A percentile compares a stretch with the other conserved stretches of the same genome.
Conservation (phyloP, 345 rosid species). For the Carallia brachiata region DNA sequence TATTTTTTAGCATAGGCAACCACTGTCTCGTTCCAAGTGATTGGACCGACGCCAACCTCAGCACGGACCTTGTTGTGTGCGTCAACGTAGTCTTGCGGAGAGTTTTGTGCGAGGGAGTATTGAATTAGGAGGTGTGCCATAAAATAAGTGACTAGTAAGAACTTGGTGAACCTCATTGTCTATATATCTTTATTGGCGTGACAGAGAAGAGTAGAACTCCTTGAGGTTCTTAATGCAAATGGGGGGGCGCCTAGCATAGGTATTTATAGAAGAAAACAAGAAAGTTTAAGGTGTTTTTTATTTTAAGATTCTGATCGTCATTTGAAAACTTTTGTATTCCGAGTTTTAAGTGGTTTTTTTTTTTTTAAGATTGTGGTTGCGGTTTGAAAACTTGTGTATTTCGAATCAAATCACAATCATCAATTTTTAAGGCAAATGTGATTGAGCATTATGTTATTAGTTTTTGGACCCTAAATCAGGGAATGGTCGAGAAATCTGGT, state of each 20-base stretch:
- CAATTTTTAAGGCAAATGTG: too few species aligned
- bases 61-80: conserved; percentile 24
- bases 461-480: neutral
- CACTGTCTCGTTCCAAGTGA: conserved; percentile 22
- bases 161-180: neutral
- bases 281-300: too few species aligned
- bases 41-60: conserved; percentile 14
- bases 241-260: too few species aligned
- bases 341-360: too few species aligned
- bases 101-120: neutral
- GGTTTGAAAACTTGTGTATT: too few species aligned
- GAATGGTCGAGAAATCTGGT: too few species aligned
- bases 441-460: neutral
- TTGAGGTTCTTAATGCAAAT: neutral
- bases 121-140: neutral
- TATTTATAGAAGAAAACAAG: too few species aligned
- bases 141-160: neutral
- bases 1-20: conserved; percentile 22
- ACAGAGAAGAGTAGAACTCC: neutral
- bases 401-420: too few species aligned
- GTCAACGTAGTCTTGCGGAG: conserved; percentile 14
- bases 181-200: neutral
- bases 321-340: too few species aligned
- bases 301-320: too few species aligned
- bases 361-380: too few species aligned